Evolutionary conservation across 495 filamentous ascomycete species (phyloP).

Genomic region (Xylaria longipes): DNA sequence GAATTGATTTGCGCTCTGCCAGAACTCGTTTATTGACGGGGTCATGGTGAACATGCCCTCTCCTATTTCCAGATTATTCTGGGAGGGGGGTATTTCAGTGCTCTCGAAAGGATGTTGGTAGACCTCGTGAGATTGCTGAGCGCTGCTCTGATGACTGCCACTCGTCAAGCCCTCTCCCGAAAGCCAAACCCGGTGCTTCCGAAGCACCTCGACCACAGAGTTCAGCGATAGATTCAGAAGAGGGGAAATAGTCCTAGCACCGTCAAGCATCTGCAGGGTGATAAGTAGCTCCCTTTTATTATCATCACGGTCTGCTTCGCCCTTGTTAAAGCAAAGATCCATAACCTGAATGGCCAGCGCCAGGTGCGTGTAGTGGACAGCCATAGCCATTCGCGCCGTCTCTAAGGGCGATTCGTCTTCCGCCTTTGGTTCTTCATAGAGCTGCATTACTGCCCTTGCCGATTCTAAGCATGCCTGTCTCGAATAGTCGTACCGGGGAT

Average conservation of each 20-base stretch:
- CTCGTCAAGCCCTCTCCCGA: neutral
- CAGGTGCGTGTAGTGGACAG: slow-evolving; percentile 37
- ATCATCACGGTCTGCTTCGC: neutral
- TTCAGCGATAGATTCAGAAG: slow-evolving; percentile 8
- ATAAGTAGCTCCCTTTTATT: neutral
- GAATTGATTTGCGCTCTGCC: neutral
- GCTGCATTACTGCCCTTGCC: neutral
- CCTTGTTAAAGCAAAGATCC: slow-evolving; percentile 35
- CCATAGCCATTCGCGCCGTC: slow-evolving; percentile 35
- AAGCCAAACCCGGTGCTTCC: neutral
- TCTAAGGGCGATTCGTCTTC: slow-evolving; percentile 25
- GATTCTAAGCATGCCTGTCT: slow-evolving; percentile 8
- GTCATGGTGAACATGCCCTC: neutral
- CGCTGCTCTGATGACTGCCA: neutral
- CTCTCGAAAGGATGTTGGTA: neutral
- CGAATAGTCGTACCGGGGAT: slow-evolving; percentile 7
- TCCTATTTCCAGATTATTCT: neutral
- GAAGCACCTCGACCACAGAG: slow-evolving; percentile 5
- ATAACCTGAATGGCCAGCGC: slow-evolving; percentile 42
- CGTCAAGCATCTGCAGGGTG: neutral
- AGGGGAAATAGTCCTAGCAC: slow-evolving; percentile 2
- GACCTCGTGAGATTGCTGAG: neutral
- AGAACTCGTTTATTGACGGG: slow-evolving; percentile 11
- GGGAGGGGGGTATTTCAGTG: too few species aligned
- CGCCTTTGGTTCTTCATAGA: slow-evolving; percentile 21